Percentiles rank a stretch among this genome's conserved stretches.
Evolutionary conservation across 2,329 filamentous ascomycete genomes (phyloP).

Genomic region (Canariomyces notabilis): DNA sequence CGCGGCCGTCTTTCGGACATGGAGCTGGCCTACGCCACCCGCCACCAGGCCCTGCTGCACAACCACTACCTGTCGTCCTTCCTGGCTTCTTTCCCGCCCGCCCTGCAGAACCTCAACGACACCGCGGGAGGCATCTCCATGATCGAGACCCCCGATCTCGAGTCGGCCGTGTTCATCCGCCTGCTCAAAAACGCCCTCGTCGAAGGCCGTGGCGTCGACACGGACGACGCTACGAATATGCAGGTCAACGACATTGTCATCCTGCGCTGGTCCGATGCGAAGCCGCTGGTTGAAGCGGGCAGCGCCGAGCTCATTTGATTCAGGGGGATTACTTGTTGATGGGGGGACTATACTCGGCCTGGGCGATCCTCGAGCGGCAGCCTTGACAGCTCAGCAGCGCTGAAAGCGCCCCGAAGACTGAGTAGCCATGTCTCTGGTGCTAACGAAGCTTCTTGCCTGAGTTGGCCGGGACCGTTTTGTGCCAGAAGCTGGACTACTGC

Average conservation of each 20-base stretch:
- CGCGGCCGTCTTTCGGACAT: conserved; percentile 64
- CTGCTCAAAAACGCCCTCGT: conserved; percentile 58
- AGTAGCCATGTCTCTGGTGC: too few relatives aligned
- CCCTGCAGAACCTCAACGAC: conserved; percentile 83
- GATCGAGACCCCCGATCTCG: conserved; percentile 81
- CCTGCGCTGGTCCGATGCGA: conserved; percentile 70
- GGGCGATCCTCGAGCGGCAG: too few relatives aligned
- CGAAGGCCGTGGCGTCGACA: conserved; percentile 57
- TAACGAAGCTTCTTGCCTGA: too few relatives aligned
- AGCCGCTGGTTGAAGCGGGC: conserved; percentile 49
- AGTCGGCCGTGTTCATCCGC: conserved; percentile 79
- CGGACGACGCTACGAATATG: conserved; percentile 55
- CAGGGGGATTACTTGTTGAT: neutral
- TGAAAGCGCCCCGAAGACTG: too few relatives aligned
- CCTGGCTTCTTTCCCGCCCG: conserved; percentile 71
- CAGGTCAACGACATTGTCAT: conserved; percentile 61
- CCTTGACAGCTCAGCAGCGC: too few relatives aligned
- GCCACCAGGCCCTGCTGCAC: conserved; percentile 79
- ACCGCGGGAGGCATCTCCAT: conserved; percentile 84
- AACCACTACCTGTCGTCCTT: conserved; percentile 84
- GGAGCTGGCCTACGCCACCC: conserved; percentile 76
- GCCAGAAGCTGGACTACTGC: too few relatives aligned
- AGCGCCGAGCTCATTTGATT: conserved; percentile 55
- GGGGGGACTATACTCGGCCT: too few relatives aligned
- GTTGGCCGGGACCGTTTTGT: too few relatives aligned